Evolutionary conservation across 257 asterid genomes (phyloP).

Genomic region (Agastache rugosa): DNA sequence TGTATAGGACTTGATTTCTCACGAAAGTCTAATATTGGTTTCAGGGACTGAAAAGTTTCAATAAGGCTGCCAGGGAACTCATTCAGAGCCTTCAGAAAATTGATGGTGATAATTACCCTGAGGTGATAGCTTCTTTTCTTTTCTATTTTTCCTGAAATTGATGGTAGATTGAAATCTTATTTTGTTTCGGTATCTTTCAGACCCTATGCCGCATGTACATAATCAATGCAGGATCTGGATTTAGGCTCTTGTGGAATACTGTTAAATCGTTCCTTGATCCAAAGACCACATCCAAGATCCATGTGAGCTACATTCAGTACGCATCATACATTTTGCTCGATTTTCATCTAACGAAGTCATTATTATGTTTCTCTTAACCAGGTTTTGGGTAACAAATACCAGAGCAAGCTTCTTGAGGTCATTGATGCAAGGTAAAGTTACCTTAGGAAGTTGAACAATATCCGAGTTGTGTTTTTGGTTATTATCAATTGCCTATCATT

Average conservation of each 20-base stretch:
- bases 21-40: conserved; percentile 7
- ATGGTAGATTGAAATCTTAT: background rate
- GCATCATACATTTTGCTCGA: background rate
- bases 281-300: conserved; percentile 92
- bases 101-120: conserved; percentile 97
- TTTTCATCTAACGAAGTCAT: conserved; percentile 10
- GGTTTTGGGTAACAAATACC: conserved; percentile 95
- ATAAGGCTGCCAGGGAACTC: conserved; percentile 90
- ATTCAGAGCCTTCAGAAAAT: conserved; percentile 84
- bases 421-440: conserved; percentile 80
- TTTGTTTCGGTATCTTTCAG: conserved; percentile 39
- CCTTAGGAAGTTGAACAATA: background rate
- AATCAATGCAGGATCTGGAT: conserved; percentile 98
- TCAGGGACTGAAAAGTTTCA: conserved; percentile 95
- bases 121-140: conserved; percentile 46
- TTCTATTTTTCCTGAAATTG: background rate
- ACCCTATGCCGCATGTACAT: conserved; percentile 95
- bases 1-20: background rate
- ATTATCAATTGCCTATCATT: background rate
- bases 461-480: background rate
- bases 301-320: conserved; percentile 53
- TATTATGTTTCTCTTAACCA: conserved; percentile 22
- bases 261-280: conserved; percentile 97
- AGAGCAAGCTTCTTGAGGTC: conserved; percentile 90
- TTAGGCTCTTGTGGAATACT: conserved; percentile 96